Percentiles rank a stretch among this genome's conserved stretches.
Conservation (phyloP, 2,329 filamentous ascomycete genomes). For the Pseudogymnoascus sp. region DNA sequence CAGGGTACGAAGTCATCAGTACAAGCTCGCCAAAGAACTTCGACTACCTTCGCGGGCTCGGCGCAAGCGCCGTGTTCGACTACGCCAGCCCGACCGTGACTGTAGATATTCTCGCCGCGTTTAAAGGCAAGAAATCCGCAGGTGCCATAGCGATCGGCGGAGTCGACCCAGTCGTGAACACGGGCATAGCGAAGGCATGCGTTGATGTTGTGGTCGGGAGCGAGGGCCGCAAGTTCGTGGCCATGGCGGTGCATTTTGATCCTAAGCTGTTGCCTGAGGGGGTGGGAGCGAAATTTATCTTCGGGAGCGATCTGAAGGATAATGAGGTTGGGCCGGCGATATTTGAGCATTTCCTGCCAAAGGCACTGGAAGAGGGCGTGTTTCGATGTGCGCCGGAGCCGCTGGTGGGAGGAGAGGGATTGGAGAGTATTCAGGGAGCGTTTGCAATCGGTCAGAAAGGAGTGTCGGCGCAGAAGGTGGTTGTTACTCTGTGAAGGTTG, state of each 20-base stretch:
- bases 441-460: slow-evolving; percentile 29
- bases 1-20: slow-evolving; percentile 33
- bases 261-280: slow-evolving; percentile 9
- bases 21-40: slow-evolving; percentile 31
- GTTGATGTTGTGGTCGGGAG: slow-evolving; percentile 20
- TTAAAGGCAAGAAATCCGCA: slow-evolving; percentile 25
- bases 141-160: slow-evolving; percentile 28
- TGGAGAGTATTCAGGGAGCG: slow-evolving; percentile 33
- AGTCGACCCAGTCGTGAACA: neutral
- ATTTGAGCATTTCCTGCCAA: slow-evolving; percentile 25
- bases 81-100: slow-evolving; percentile 24
- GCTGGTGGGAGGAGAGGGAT: slow-evolving; percentile 31
- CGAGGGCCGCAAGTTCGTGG: slow-evolving; percentile 18
- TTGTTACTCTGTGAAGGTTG: slow-evolving; percentile 23
- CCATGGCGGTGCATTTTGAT: neutral
- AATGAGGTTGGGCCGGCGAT: slow-evolving; percentile 25
- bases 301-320: slow-evolving; percentile 19
- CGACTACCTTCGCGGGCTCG: slow-evolving; percentile 29
- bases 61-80: slow-evolving; percentile 34
- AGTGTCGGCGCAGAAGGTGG: slow-evolving; percentile 33
- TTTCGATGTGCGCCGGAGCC: slow-evolving; percentile 28
- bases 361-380: slow-evolving; percentile 28
- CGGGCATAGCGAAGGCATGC: slow-evolving; percentile 16
- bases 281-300: slow-evolving; percentile 22
- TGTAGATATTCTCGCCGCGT: slow-evolving; percentile 24